Base-by-base conservation (phyloP, 2,329 filamentous ascomycete genomes). In the Penicillium sp. region DNA sequence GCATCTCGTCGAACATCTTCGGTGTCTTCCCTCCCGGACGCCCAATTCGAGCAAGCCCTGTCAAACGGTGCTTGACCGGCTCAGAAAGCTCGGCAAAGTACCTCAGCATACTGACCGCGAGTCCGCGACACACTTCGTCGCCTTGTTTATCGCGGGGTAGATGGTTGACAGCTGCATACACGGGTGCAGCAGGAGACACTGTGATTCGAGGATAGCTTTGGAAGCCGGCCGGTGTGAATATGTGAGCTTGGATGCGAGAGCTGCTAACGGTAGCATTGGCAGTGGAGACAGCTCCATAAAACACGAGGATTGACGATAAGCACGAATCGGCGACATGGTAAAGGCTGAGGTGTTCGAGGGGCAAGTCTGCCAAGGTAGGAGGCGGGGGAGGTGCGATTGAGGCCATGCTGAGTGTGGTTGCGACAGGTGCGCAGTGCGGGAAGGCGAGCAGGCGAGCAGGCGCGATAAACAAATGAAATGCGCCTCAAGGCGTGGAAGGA, bases 121-220 rank as follows among this genome's bases (percentile, higher is more conserved):
- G 82, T 16, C 89, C 94, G 43, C 94, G 87, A 75, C 89, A 95
- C 61, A 96, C 82, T 74, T 97, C 93, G 72, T 97, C 93, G 67
- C 93, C 93, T 78, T 97, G 94, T 74, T 92, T 92, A 71, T 97
- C 93, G 70, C 92, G 88, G 40, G 94, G 92, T 42, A 99, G 83
- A 71, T 92, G 86, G 71, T 90, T 87, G 72, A 99, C 94, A 51
- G 92, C 93, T 62, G 86, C 84, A 75, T 97, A 97, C 68, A 95
- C 89, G 48, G 91, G 86, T 44, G 93, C 96, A 68, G 90, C 95
- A 43, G 94, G 94, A 22, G 93, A 95, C 62, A 97, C 88, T 57
- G 93, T 96, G 63, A 99, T 86, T 67, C 93, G 91, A 56, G 90
- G 87, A 71, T 93, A 99, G 64, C 89, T 93, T 69, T 91, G 89